These are phyloP conservation scores for Fusarium sublunatum DNA, from an alignment of 2,329 filamentous ascomycete species.

Conservation along the genomic window DNA sequence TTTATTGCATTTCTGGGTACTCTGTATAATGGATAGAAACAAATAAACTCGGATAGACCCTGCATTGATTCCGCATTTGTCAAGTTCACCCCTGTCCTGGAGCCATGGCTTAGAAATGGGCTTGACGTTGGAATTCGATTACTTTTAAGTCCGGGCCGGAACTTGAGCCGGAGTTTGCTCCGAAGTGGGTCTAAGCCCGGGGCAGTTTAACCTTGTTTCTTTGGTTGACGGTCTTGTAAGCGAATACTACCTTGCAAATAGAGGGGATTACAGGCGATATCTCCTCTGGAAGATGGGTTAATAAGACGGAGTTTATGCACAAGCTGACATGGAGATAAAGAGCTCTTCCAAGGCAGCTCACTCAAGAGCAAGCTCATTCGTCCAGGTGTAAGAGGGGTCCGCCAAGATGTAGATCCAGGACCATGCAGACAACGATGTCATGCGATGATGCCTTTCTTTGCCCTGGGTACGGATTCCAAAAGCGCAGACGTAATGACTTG, in stretches of 20 bases:
- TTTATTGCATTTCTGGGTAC: background rate
- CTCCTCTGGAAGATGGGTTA: background rate
- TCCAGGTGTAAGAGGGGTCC: constrained; percentile 3
- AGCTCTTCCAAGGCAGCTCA: background rate
- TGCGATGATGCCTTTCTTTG: background rate
- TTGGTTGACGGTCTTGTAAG: background rate
- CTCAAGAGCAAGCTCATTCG: constrained; percentile 4
- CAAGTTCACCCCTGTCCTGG: background rate
- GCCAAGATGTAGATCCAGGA: constrained; percentile 10
- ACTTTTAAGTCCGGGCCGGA: background rate
- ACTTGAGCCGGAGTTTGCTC: background rate
- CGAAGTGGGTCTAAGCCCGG: background rate
- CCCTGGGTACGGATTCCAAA: constrained; percentile 17
- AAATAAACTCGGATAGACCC: constrained; percentile 10
- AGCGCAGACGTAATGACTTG: constrained; percentile 11
- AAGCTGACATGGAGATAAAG: constrained; percentile 22
- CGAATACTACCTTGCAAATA: background rate
- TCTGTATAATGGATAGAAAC: background rate
- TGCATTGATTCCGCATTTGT: constrained; percentile 3
- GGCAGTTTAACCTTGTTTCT: background rate
- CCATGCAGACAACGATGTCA: background rate
- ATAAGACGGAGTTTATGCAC: constrained; percentile 19
- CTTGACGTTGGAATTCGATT: constrained; percentile 9
- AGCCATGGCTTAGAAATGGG: background rate
- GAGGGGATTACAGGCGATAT: background rate